These are phyloP conservation scores for Chiua sp. DNA, from an alignment of 1,284 basidiomycete species.

Conservation along the genomic window DNA sequence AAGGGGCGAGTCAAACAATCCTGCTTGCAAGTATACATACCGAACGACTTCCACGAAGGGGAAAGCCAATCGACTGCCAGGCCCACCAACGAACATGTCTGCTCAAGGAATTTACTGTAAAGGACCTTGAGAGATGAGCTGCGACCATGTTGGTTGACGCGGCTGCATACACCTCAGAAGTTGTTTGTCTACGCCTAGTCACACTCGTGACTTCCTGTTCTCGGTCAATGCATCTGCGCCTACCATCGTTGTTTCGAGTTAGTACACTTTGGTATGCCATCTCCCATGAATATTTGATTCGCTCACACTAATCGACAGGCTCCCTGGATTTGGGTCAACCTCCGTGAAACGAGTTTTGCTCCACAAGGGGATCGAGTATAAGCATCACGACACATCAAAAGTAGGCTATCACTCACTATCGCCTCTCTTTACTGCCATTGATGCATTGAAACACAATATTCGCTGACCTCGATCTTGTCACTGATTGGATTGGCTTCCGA, in stretches of 20 bases:
- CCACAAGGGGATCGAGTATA: constrained; percentile 34
- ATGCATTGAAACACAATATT: constrained; percentile 36
- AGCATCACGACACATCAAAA: constrained; percentile 39
- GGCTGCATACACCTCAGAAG: constrained; percentile 14
- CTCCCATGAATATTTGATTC: too few species aligned
- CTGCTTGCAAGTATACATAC: constrained; percentile 24
- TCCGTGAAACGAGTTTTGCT: constrained; percentile 28
- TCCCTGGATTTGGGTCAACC: constrained; percentile 37
- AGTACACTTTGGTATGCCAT: not conserved
- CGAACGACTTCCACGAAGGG: constrained; percentile 15
- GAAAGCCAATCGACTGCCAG: constrained; percentile 11
- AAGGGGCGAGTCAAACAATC: too few species aligned
- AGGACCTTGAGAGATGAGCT: constrained; percentile 30
- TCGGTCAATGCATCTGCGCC: constrained; percentile 36
- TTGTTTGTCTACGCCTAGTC: constrained; percentile 30
- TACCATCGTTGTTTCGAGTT: constrained; percentile 40
- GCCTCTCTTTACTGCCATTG: constrained; percentile 41
- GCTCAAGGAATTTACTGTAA: constrained; percentile 22
- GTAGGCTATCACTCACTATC: constrained; percentile 38
- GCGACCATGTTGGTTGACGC: constrained; percentile 17
- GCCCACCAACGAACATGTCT: not conserved
- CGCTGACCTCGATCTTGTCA: constrained; percentile 39
- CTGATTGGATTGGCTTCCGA: constrained; percentile 42
- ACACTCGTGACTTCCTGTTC: constrained; percentile 39
- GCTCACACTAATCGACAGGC: constrained; percentile 15